These are phyloP conservation scores for Cinnamomum chago DNA, from an alignment of 164 flowering plant species.

Conservation along the genomic window DNA sequence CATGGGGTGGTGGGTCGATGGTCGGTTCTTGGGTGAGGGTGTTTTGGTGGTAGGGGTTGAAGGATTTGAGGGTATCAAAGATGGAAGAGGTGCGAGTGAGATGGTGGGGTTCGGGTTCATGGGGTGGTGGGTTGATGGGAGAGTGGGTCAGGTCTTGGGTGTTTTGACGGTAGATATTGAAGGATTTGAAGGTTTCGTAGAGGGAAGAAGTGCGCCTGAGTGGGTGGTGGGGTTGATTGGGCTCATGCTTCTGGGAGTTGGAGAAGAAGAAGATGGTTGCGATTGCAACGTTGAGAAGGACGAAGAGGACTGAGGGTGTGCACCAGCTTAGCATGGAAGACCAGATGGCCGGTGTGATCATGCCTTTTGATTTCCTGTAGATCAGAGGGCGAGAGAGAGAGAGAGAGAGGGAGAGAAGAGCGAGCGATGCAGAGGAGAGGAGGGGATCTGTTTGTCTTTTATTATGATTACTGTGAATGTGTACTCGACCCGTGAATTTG, in stretches of 20 bases:
- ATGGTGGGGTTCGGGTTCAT: not conserved
- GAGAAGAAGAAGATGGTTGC: slow-evolving; percentile 42
- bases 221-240: not conserved
- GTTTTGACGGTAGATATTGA: slow-evolving; percentile 25
- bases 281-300: slow-evolving; percentile 52
- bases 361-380: too few relatives aligned
- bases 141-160: slow-evolving; percentile 7
- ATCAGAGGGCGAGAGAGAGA: too few relatives aligned
- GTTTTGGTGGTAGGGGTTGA: slow-evolving; percentile 24
- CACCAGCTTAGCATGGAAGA: slow-evolving; percentile 43
- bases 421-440: too few relatives aligned
- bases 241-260: slow-evolving; percentile 7
- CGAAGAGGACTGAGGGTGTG: slow-evolving; percentile 60
- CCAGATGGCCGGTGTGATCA: slow-evolving; percentile 14
- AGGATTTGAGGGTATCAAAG: slow-evolving; percentile 34
- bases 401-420: too few relatives aligned
- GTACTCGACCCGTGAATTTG: too few relatives aligned
- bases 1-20: not conserved
- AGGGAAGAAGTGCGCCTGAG: slow-evolving; percentile 23
- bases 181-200: slow-evolving; percentile 33
- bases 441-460: too few relatives aligned
- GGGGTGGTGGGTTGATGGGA: too few relatives aligned
- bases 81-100: slow-evolving; percentile 23
- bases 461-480: too few relatives aligned
- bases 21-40: slow-evolving; percentile 11